Conservation (phyloP, 192 early-diverging fungal species). For the Anaeromyces robustus region DNA sequence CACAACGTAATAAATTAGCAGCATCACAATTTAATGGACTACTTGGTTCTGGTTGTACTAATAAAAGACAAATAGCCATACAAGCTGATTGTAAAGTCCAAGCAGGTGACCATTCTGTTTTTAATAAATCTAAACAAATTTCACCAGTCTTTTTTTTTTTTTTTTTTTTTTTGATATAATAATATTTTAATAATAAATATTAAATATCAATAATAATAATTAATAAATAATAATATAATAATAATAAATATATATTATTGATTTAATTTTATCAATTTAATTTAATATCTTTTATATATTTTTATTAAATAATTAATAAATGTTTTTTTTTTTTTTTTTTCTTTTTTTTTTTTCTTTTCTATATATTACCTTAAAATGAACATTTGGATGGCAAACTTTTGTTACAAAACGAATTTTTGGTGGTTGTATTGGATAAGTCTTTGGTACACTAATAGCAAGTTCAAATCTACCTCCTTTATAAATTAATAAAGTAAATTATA, state of each 20-base stretch:
- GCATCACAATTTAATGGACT: slow-evolving; percentile 91
- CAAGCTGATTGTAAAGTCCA: slow-evolving; percentile 83
- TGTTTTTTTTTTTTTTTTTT: too few relatives aligned
- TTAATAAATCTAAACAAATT: slow-evolving; percentile 91
- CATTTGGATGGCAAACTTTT: slow-evolving; percentile 79
- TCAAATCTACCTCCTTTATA: slow-evolving; percentile 47
- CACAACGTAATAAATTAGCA: slow-evolving; percentile 77
- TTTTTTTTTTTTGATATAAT: too few relatives aligned
- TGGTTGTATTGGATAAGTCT: slow-evolving; percentile 59
- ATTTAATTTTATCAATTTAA: too few relatives aligned
- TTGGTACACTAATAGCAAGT: slow-evolving; percentile 52
- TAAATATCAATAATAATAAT: too few relatives aligned
- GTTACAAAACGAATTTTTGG: slow-evolving; percentile 59
- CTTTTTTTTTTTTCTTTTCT: too few relatives aligned
- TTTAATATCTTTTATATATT: too few relatives aligned
- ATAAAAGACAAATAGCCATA: slow-evolving; percentile 63
- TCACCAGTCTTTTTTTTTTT: slow-evolving; percentile 57
- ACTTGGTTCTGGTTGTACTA: slow-evolving; percentile 75
- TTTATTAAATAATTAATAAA: too few relatives aligned
- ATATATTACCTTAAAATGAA: slow-evolving; percentile 68
- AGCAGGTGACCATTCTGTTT: slow-evolving; percentile 84
- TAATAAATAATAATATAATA: too few relatives aligned
- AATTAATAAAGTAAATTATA: too few relatives aligned
- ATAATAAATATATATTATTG: too few relatives aligned
- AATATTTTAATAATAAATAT: too few relatives aligned